phyloP scores from a whole-genome alignment of 2,329 filamentous ascomycete genomes.

The Xylariales sp. region DNA sequence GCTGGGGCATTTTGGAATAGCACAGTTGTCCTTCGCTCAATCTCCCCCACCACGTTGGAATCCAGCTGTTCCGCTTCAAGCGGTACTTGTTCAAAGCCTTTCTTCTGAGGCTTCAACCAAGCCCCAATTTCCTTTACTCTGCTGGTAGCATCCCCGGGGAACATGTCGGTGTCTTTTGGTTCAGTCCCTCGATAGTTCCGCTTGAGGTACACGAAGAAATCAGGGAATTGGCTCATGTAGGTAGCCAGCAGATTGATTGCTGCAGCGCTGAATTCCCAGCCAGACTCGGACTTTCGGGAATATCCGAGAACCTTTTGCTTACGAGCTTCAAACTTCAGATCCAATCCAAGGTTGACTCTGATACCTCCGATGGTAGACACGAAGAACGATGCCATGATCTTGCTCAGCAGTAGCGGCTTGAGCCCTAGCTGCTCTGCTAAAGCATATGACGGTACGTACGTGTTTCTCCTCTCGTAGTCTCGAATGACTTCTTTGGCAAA shows the following conservation, averaged over 20 bases:
- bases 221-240: constrained; percentile 92
- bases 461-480: constrained; percentile 64
- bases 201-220: constrained; percentile 89
- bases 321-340: constrained; percentile 93
- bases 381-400: constrained; percentile 91
- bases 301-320: constrained; percentile 96
- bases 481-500: constrained; percentile 73
- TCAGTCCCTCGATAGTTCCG: constrained; percentile 81
- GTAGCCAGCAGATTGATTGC: constrained; percentile 76
- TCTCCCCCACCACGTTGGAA: constrained; percentile 76
- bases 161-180: constrained; percentile 81
- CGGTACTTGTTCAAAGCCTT: constrained; percentile 91
- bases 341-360: constrained; percentile 86
- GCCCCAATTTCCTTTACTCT: constrained; percentile 91
- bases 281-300: constrained; percentile 76
- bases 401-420: constrained; percentile 85
- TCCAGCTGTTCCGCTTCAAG: constrained; percentile 95
- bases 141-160: constrained; percentile 66
- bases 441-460: constrained; percentile 83
- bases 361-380: constrained; percentile 74
- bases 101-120: constrained; percentile 91
- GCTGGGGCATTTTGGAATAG: constrained; percentile 41
- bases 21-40: constrained; percentile 71
- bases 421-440: constrained; percentile 78
- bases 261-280: constrained; percentile 93